phyloP scores from a whole-genome alignment of 2,329 filamentous ascomycete species.

The Botrytis hyacinthi region DNA sequence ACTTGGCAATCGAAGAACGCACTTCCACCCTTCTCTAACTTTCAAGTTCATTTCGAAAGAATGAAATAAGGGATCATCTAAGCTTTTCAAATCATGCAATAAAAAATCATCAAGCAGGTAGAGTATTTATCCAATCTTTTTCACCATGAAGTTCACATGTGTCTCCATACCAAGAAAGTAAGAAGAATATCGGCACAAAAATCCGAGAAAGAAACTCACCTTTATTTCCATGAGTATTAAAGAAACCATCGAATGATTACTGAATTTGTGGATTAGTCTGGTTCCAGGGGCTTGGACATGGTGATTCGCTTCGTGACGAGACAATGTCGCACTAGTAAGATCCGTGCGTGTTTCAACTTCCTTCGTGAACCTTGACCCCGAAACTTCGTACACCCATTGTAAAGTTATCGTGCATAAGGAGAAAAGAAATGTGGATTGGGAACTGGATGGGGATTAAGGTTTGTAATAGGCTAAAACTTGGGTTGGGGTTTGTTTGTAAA shows the following conservation, averaged over 20 bases:
- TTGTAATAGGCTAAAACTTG: background rate
- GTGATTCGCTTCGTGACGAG: slow-evolving; percentile 8
- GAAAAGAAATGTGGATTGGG: background rate
- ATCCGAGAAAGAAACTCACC: background rate
- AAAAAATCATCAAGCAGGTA: background rate
- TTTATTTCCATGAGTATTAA: background rate
- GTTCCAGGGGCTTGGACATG: background rate
- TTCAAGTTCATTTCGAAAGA: background rate
- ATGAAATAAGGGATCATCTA: background rate
- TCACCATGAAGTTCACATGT: background rate
- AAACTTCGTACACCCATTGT: background rate
- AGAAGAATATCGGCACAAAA: background rate
- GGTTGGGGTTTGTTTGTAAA: background rate
- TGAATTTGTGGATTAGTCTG: background rate
- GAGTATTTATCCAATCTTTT: slow-evolving; percentile 1
- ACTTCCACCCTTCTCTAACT: background rate
- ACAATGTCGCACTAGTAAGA: slow-evolving; percentile 1
- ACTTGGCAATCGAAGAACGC: background rate
- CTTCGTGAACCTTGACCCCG: background rate
- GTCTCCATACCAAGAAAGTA: background rate
- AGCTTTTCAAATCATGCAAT: background rate
- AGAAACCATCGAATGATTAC: background rate
- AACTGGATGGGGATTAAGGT: background rate
- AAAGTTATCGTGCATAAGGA: background rate
- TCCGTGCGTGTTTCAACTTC: slow-evolving; percentile 17